Evolutionary conservation across 2,329 filamentous ascomycete species (phyloP).

Genomic region (Paradendryphiella salina): DNA sequence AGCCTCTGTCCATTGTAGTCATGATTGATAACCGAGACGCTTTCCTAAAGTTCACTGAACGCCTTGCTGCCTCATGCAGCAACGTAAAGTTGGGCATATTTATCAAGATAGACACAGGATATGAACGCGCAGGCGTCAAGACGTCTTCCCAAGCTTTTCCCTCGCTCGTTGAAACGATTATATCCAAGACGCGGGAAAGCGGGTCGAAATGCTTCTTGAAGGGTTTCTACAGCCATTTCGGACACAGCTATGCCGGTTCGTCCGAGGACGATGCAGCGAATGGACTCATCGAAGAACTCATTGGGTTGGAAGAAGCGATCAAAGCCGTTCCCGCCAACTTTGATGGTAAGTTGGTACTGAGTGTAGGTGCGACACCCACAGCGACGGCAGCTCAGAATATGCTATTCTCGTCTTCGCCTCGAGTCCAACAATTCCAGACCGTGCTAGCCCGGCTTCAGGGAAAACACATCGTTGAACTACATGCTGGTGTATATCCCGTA

Average conservation of each 20-base stretch:
- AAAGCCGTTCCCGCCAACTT: constrained; percentile 39
- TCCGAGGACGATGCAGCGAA: constrained; percentile 62
- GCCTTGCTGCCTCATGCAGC: constrained; percentile 35
- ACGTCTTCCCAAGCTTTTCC: constrained; percentile 55
- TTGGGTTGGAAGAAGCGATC: constrained; percentile 56
- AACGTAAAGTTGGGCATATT: constrained; percentile 57
- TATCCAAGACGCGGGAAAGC: constrained; percentile 26
- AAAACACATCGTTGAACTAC: constrained; percentile 62
- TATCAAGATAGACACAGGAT: constrained; percentile 76
- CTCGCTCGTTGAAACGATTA: constrained; percentile 55
- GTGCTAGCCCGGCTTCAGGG: constrained; percentile 47
- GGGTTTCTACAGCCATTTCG: constrained; percentile 74
- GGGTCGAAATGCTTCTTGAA: constrained; percentile 48
- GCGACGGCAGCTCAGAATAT: constrained; percentile 66
- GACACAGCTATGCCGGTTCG: constrained; percentile 66
- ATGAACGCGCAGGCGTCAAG: constrained; percentile 68
- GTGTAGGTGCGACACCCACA: constrained; percentile 77
- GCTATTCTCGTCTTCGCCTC: constrained; percentile 48
- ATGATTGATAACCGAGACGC: constrained; percentile 68
- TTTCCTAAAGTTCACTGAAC: constrained; percentile 49
- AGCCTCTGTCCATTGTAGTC: constrained; percentile 59
- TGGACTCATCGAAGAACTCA: constrained; percentile 64
- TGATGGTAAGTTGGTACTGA: constrained; percentile 57
- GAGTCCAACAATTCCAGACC: constrained; percentile 46
- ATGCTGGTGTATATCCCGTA: constrained; percentile 75